Percentiles rank a stretch among this genome's conserved stretches.
These are phyloP conservation scores for Helicostylum pulchrum DNA, from an alignment of 192 early-diverging fungal species.

Conservation along the genomic window DNA sequence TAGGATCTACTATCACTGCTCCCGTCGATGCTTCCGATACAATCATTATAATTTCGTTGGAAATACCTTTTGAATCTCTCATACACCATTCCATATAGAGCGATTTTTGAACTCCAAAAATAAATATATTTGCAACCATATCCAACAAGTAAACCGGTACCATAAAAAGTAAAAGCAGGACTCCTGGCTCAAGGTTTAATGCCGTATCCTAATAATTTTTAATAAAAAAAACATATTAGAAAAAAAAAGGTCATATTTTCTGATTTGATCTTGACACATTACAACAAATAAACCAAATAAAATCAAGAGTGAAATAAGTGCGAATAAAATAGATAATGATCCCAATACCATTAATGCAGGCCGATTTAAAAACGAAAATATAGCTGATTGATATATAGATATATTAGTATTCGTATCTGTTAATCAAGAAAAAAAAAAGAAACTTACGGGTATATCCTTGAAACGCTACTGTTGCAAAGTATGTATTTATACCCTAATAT, in stretches of 20 bases:
- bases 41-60: conserved; percentile 1
- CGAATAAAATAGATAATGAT: conserved; percentile 25
- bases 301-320: conserved; percentile 14
- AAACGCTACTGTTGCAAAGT: conserved; percentile 23
- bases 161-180: conserved; percentile 19
- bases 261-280: background rate
- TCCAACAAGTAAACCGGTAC: conserved; percentile 26
- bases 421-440: background rate
- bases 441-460: conserved; percentile 30
- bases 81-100: conserved; percentile 29
- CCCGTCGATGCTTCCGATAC: conserved; percentile 7
- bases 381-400: conserved; percentile 13
- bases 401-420: background rate
- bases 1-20: background rate
- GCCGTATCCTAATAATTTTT: conserved; percentile 23
- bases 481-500: conserved; percentile 26
- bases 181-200: conserved; percentile 3
- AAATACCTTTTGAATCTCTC: conserved; percentile 10
- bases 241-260: background rate
- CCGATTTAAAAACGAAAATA: conserved; percentile 33
- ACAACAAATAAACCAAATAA: conserved; percentile 27
- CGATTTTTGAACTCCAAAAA: conserved; percentile 25
- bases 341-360: conserved; percentile 25
- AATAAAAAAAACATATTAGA: background rate
- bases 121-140: conserved; percentile 27